Percentiles rank a stretch among this genome's conserved stretches.
Evolutionary conservation across 345 rosid species (phyloP).

Genomic region (Crucihimalaya himalaica): DNA sequence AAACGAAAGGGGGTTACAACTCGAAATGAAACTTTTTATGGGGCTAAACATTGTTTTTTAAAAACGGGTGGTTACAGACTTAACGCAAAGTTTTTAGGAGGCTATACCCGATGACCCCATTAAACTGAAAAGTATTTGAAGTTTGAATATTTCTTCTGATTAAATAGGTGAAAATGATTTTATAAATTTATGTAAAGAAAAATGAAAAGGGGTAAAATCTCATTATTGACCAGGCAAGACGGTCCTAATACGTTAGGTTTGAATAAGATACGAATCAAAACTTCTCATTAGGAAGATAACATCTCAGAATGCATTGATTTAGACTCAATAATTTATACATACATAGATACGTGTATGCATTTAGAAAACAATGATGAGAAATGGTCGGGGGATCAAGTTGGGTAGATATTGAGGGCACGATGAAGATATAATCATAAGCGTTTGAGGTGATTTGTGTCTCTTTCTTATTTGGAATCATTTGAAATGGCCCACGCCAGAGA

Average conservation of each 20-base stretch:
- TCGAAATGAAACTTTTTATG: no score
- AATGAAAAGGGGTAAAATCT: slow-evolving; percentile 15
- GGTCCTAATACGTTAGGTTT: slow-evolving; percentile 6
- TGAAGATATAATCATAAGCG: slow-evolving; percentile 33
- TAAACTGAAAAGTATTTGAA: slow-evolving; percentile 13
- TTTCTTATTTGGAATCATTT: slow-evolving; percentile 57
- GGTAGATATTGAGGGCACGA: slow-evolving; percentile 45
- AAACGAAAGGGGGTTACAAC: no score
- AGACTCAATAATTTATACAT: neutral
- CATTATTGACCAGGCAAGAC: neutral
- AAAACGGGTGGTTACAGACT: no score
- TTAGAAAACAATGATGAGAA: slow-evolving; percentile 36
- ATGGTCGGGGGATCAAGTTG: slow-evolving; percentile 45
- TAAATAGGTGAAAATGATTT: neutral
- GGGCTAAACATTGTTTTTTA: no score
- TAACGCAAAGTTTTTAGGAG: no score
- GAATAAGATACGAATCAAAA: neutral
- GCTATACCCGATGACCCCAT: no score
- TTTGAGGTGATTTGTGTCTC: slow-evolving; percentile 55
- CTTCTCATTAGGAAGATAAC: neutral
- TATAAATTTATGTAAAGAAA: neutral
- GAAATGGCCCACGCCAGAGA: slow-evolving; percentile 70
- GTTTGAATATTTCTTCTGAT: neutral
- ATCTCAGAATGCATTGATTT: neutral
- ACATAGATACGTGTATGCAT: slow-evolving; percentile 12